phyloP scores from a whole-genome alignment of 176 grass and related monocot species.

The Pontederia crassipes region DNA sequence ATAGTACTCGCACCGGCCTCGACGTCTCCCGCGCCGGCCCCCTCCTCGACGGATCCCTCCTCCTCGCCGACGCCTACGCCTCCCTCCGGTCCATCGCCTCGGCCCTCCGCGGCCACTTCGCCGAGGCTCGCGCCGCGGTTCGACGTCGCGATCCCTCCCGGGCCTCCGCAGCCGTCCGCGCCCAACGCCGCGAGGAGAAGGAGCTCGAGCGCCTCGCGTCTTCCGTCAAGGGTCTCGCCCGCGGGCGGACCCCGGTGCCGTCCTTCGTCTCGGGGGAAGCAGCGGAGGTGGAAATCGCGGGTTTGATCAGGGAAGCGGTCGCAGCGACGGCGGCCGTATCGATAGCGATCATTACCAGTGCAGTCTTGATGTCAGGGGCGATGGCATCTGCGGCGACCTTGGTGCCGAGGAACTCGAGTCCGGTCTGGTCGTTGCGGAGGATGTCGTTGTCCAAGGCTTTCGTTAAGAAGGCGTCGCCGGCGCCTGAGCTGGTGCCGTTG shows the following conservation, averaged over 20 bases:
- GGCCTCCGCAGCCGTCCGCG: conserved; percentile 17
- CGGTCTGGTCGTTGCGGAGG: background rate
- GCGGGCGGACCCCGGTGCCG: background rate
- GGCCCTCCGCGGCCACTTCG: conserved; percentile 34
- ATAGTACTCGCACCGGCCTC: conserved; percentile 40
- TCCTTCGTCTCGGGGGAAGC: background rate
- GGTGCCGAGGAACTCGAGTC: background rate
- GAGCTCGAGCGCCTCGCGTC: conserved; percentile 22
- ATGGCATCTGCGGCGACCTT: background rate
- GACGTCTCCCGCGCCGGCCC: conserved; percentile 15
- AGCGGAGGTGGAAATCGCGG: conserved; percentile 31
- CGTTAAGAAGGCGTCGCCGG: conserved; percentile 7
- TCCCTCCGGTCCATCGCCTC: conserved; percentile 38
- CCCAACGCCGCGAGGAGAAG: too few relatives aligned
- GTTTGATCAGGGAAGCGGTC: background rate
- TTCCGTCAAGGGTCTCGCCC: background rate
- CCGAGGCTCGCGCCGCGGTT: conserved; percentile 27
- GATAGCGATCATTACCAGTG: background rate
- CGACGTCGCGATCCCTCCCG: conserved; percentile 35
- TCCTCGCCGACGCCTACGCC: conserved; percentile 56
- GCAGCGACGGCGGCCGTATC: background rate
- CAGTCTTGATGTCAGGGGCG: background rate
- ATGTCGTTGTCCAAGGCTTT: background rate
- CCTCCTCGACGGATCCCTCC: conserved; percentile 56
- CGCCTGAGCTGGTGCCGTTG: background rate